Evolutionary conservation across 345 rosid species (phyloP), one percentile per base, ranked within the genome.

Genomic region (Heritiera littoralis): DNA sequence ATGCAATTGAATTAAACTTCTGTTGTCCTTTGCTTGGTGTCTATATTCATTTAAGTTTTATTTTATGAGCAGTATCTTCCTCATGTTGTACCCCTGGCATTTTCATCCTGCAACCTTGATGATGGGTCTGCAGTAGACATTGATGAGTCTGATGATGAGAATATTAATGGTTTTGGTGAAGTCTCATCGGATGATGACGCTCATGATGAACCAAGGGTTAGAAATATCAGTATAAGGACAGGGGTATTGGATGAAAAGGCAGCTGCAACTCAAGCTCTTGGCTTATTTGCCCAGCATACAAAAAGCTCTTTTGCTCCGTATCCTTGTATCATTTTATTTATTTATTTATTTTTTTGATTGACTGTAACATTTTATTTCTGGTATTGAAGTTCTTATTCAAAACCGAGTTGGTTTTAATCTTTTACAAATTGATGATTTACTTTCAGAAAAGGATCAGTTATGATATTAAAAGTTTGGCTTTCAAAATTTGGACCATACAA

Each of bases 211-310:
- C 94, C 96, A 71, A 90, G 98, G 78, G 95, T 94, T 81, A 89
- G 97, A 80, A 97, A 97, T 82, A 93, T 97, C 81, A 94, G 99
- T 76, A 83, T 97, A 81, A 89, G 99, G 86, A 97, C 99, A 40
- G 99, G 99, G 80, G 95, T 97, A 52, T 82, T 97, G 80, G 99
- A 97, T 86, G 99, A 97, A 89, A 97, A 97, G 90, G 99, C 99
- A 70, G 98, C 99, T 82, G 99, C 99, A 78, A 97, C 97, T 83
- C 99, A 97, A 89, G 97, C 98, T 43, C 90, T 97, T 86, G 99
- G 99, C 82, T 84, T 97, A 67, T 93, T 94, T 91, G 97, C 99
- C 8, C 90, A 90, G 73, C 98, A 93, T 82, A 94, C 98, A 46
- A 93, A 94, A 84, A 78, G 81, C 85, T 80, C 90, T 79, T 97